These are phyloP conservation scores for Monosporascus sp. DNA, from an alignment of 2,329 filamentous ascomycete species.

Conservation along the genomic window DNA sequence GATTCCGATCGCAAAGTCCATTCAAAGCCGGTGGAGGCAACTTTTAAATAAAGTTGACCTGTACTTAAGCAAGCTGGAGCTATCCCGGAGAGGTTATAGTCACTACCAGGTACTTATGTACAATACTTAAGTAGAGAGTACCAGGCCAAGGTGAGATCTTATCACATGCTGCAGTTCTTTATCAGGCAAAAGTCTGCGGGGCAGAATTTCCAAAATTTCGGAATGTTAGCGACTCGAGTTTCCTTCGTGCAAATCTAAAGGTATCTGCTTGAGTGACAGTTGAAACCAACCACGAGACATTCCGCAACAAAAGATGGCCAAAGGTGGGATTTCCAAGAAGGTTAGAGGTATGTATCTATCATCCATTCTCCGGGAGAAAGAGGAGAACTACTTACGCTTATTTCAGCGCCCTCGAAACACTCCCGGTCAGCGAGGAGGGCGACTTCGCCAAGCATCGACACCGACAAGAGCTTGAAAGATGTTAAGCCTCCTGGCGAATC, in stretches of 20 bases:
- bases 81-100: too few species aligned
- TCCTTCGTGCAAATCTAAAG: neutral
- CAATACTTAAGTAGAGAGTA: too few species aligned
- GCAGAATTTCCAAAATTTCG: constrained; percentile 6
- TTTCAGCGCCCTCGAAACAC: constrained; percentile 56
- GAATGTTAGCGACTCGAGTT: neutral
- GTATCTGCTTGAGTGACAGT: neutral
- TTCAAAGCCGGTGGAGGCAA: too few species aligned
- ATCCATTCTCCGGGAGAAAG: neutral
- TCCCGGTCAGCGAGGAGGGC: constrained; percentile 72
- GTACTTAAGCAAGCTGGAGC: too few species aligned
- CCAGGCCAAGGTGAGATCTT: too few species aligned
- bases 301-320: constrained; percentile 25
- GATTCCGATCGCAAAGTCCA: too few species aligned
- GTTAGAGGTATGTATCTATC: constrained; percentile 18
- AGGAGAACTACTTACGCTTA: constrained; percentile 1
- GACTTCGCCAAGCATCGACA: constrained; percentile 63
- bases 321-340: constrained; percentile 28
- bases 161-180: neutral
- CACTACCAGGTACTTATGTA: too few species aligned
- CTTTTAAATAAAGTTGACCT: too few species aligned
- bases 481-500: constrained; percentile 45
- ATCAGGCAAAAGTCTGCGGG: constrained; percentile 3
- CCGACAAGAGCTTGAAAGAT: constrained; percentile 66
- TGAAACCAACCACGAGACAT: neutral